These are phyloP conservation scores for Dothistroma septosporum DNA, from an alignment of 2,329 filamentous ascomycete species.

Conservation along the genomic window DNA sequence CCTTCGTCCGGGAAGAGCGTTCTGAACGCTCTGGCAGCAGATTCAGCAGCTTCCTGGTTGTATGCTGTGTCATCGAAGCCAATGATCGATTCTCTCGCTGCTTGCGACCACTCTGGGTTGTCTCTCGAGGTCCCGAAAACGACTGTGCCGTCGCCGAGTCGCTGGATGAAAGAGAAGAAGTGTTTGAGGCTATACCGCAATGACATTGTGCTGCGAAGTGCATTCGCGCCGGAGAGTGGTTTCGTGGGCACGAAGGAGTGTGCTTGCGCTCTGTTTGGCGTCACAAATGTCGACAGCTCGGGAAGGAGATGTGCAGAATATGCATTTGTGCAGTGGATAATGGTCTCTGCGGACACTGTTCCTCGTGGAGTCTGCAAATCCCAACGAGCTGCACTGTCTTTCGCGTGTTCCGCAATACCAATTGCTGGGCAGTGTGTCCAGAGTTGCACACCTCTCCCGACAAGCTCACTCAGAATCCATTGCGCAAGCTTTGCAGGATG, in stretches of 20 bases:
- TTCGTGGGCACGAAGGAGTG: constrained; percentile 43
- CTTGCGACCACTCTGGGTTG: constrained; percentile 35
- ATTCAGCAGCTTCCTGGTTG: constrained; percentile 40
- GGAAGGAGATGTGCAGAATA: constrained; percentile 39
- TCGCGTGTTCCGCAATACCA: constrained; percentile 17
- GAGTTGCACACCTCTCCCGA: constrained; percentile 39
- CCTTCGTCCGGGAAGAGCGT: constrained; percentile 34
- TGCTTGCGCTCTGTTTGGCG: constrained; percentile 45
- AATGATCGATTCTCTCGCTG: constrained; percentile 25
- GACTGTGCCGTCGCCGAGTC: constrained; percentile 42
- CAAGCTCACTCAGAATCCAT: constrained; percentile 41
- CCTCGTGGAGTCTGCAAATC: constrained; percentile 37
- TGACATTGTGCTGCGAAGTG: constrained; percentile 42
- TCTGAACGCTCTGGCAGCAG: constrained; percentile 37
- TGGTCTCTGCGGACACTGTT: constrained; percentile 26
- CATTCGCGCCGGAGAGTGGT: constrained; percentile 35
- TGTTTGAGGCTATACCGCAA: constrained; percentile 45
- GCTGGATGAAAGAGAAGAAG: constrained; percentile 50
- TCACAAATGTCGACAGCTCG: constrained; percentile 36
- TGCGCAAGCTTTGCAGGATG: constrained; percentile 50
- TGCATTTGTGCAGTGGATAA: constrained; percentile 43
- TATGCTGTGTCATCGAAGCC: constrained; percentile 41
- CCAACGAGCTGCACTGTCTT: constrained; percentile 26
- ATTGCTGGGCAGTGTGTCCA: constrained; percentile 45
- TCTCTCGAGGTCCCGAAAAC: constrained; percentile 44